Percentiles rank a stretch among this genome's conserved stretches.
Evolutionary conservation across 2,329 filamentous ascomycete genomes (phyloP).

Genomic region (Apiospora aurea): DNA sequence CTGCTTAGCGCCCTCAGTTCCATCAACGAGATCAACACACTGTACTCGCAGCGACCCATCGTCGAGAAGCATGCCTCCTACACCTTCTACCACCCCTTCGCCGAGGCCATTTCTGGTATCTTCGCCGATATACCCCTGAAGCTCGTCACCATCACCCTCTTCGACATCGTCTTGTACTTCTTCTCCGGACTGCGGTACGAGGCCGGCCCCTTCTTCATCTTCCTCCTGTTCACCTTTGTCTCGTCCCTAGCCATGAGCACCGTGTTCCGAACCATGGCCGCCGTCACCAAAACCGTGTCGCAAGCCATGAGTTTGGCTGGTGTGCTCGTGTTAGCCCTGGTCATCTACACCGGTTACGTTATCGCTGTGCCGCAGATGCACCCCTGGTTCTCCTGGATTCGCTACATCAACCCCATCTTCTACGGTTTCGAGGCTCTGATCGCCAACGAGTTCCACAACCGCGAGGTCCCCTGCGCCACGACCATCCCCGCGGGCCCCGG

Average conservation of each 20-base stretch:
- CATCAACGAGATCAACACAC: conserved; percentile 59
- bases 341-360: conserved; percentile 67
- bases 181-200: conserved; percentile 61
- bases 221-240: conserved; percentile 73
- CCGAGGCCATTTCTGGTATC: conserved; percentile 32
- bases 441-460: conserved; percentile 74
- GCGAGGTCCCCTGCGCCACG: conserved; percentile 61
- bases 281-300: conserved; percentile 70
- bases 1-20: conserved; percentile 65
- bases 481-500: conserved; percentile 47
- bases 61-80: conserved; percentile 54
- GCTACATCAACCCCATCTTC: conserved; percentile 75
- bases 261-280: conserved; percentile 77
- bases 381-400: conserved; percentile 78
- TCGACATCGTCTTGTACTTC: conserved; percentile 67
- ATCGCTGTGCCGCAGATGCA: conserved; percentile 65
- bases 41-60: conserved; percentile 54
- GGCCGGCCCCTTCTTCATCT: conserved; percentile 77
- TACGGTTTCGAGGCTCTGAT: conserved; percentile 78
- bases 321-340: conserved; percentile 64
- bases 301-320: conserved; percentile 62
- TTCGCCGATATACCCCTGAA: conserved; percentile 52
- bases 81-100: conserved; percentile 38
- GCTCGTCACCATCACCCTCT: conserved; percentile 55
- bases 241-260: conserved; percentile 77